Evolutionary conservation across 1,284 basidiomycete species (phyloP), one percentile per base, ranked within the genome.

Genomic region (Fomitopsis palustris): DNA sequence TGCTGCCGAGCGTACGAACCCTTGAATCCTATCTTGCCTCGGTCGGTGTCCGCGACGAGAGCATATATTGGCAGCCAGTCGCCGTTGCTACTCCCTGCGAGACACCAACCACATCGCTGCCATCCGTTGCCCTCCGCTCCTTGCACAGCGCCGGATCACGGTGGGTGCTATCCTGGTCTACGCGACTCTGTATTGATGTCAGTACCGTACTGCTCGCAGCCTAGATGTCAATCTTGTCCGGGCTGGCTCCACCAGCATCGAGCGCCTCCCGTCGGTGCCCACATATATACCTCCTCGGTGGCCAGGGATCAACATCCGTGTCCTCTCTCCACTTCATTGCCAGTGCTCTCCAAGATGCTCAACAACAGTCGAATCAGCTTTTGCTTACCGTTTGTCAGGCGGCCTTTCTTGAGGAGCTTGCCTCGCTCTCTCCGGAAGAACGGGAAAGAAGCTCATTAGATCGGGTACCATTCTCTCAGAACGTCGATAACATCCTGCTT

Each of bases 341-440:
- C 12, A 76, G 74, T 60, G 80, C 80, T 14, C 61, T 78, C 41
- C 65, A 63, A 38, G 77, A 81, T 61, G 76, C 77, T 9, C 62
- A 67, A 21, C 72, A 75, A 29, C 70, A 75, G 7, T 61, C 69
- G 14, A 81, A 78, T 1, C 63, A 72, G 12, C 63, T 81, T n/a
- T 70, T 83, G 51, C 73, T 87, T 23, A 71, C 76, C 19, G 77
- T 80, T 7, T 84, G 82, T 65, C 71, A 80, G 55, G 74, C 80
- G 21, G 77, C 76, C 10, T 82, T 88, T 61, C 73, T 75, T 54
- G 64, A 63, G 27, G 85, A 87, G 64, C 68, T 86, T 14, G 70
- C 70, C 4, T 73, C 77, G 0, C 65, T 88, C 17, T 69, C 80
- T 23, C 56, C 71, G 2, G 54, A 65, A 5, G 77, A 80, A 19